Percentiles rank a stretch among this genome's conserved stretches.
phyloP scores from a whole-genome alignment of 768 basidiomycete genomes.

The Termitomyces sp. region DNA sequence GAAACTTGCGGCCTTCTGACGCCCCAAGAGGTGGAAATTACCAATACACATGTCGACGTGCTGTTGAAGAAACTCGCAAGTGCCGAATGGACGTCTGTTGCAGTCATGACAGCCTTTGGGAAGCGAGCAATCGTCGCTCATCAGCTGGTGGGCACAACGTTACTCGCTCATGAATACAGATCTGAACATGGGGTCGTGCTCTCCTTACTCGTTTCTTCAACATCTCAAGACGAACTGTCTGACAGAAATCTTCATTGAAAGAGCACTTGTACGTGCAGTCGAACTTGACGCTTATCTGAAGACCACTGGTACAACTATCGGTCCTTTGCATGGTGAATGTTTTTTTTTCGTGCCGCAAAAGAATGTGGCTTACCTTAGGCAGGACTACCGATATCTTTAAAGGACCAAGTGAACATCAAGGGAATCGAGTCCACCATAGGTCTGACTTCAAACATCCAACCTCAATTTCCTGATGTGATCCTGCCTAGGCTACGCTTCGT shows the following conservation, averaged over 20 bases:
- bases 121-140: slow-evolving; percentile 81
- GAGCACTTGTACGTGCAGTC: slow-evolving; percentile 58
- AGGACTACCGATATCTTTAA: slow-evolving; percentile 65
- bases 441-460: slow-evolving; percentile 14
- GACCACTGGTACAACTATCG: slow-evolving; percentile 59
- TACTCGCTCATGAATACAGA: background rate
- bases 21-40: slow-evolving; percentile 44
- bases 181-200: background rate
- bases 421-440: slow-evolving; percentile 71
- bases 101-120: slow-evolving; percentile 69
- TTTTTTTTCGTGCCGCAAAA: slow-evolving; percentile 2
- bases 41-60: slow-evolving; percentile 35
- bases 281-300: slow-evolving; percentile 62
- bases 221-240: slow-evolving; percentile 65
- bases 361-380: background rate
- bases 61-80: slow-evolving; percentile 52
- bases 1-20: slow-evolving; percentile 55
- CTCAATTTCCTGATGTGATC: background rate
- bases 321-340: slow-evolving; percentile 61
- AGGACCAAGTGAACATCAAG: slow-evolving; percentile 69
- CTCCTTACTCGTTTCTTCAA: background rate
- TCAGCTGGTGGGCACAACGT: slow-evolving; percentile 49
- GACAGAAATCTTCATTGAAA: slow-evolving; percentile 80
- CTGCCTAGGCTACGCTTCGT: slow-evolving; percentile 62
- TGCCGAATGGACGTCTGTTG: slow-evolving; percentile 57